A percentile compares a stretch with the other conserved stretches of the same genome.
Conservation (phyloP, 148 eudicot genomes). For the Polygonum maritimum region DNA sequence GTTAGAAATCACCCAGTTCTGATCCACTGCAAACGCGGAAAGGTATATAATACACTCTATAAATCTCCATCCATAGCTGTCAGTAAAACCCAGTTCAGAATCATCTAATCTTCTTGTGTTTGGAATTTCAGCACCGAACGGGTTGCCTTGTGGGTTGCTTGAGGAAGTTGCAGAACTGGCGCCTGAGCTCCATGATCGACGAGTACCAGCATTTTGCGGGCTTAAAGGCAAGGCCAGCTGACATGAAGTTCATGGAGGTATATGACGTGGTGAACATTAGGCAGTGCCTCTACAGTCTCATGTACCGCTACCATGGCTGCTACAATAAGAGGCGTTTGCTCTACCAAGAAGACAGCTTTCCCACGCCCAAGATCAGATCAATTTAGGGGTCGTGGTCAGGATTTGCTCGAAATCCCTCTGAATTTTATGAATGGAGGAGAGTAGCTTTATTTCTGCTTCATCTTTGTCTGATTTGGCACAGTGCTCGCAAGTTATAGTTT, state of each 20-base stretch:
- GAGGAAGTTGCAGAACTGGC: constrained; percentile 81
- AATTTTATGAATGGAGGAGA: constrained; percentile 3
- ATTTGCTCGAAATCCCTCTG: neutral
- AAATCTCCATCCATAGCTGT: neutral
- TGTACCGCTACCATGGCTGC: constrained; percentile 11
- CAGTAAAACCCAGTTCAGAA: neutral
- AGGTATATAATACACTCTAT: constrained; percentile 27
- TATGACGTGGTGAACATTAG: constrained; percentile 47
- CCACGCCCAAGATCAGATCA: constrained; percentile 10
- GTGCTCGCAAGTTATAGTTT: neutral
- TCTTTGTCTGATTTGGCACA: neutral
- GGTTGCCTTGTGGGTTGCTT: constrained; percentile 85
- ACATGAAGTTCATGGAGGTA: constrained; percentile 72
- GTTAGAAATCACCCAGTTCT: constrained; percentile 68
- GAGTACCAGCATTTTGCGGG: constrained; percentile 86
- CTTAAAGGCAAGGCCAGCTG: constrained; percentile 72
- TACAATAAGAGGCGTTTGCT: constrained; percentile 13
- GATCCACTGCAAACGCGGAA: constrained; percentile 88
- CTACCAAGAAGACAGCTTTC: constrained; percentile 9
- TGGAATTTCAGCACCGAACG: constrained; percentile 32
- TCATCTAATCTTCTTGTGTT: neutral
- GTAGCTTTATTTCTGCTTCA: neutral
- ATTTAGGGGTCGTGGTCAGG: neutral
- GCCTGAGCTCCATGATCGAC: constrained; percentile 60
- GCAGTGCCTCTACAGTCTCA: constrained; percentile 15